These are phyloP conservation scores for Pichia sp. DNA, from an alignment of 1,139 yeast species.

Conservation along the genomic window DNA sequence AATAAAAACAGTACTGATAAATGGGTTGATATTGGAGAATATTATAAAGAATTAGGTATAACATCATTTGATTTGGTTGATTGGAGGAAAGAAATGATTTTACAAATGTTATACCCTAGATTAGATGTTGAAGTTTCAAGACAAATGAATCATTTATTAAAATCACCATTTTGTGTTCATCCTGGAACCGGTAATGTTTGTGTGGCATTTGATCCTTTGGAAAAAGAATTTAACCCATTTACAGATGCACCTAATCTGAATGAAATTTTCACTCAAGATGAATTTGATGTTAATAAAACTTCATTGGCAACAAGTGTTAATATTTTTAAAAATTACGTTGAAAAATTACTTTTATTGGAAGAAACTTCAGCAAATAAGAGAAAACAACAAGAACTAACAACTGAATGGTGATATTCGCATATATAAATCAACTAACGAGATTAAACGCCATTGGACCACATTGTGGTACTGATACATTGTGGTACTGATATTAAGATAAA, in stretches of 20 bases:
- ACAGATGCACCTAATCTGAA: slow-evolving; percentile 68
- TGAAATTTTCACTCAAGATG: slow-evolving; percentile 40
- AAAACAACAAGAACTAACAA: slow-evolving; percentile 16
- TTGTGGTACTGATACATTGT: too few species aligned
- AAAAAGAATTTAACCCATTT: slow-evolving; percentile 67
- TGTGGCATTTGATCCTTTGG: slow-evolving; percentile 76
- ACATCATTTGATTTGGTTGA: slow-evolving; percentile 41
- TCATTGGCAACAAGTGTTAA: slow-evolving; percentile 69
- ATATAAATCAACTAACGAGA: too few species aligned
- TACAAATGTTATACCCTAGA: slow-evolving; percentile 82
- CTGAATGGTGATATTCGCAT: background rate
- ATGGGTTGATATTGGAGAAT: slow-evolving; percentile 77
- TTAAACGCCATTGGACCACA: too few species aligned
- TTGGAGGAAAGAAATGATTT: slow-evolving; percentile 77
- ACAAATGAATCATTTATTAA: slow-evolving; percentile 83
- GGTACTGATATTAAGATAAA: too few species aligned
- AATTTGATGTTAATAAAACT: slow-evolving; percentile 52
- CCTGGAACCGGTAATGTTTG: slow-evolving; percentile 98
- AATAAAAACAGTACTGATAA: slow-evolving; percentile 47
- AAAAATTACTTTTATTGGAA: slow-evolving; percentile 51
- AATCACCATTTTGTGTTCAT: slow-evolving; percentile 97
- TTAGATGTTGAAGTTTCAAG: slow-evolving; percentile 90
- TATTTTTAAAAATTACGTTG: slow-evolving; percentile 62
- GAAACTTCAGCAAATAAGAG: slow-evolving; percentile 38
- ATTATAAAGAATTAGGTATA: slow-evolving; percentile 35